Conservation (phyloP, 768 basidiomycete genomes). For the Tulasnella sp. region DNA sequence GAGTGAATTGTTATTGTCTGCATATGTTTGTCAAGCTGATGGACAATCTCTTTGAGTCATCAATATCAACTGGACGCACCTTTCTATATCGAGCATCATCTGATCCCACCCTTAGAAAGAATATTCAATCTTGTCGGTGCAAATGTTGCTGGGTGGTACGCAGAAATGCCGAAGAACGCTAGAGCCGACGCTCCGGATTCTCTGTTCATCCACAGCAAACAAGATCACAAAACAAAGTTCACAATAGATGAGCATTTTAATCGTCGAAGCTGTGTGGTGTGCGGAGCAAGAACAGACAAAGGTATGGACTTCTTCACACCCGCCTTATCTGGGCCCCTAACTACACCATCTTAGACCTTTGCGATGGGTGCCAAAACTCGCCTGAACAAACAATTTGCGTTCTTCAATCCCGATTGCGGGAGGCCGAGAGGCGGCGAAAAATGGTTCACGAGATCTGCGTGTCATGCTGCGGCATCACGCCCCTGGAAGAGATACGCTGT, state of each 20-base stretch:
- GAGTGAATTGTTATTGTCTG: slow-evolving; percentile 8
- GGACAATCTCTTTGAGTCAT: slow-evolving; percentile 32
- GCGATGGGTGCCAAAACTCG: slow-evolving; percentile 41
- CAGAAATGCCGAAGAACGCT: slow-evolving; percentile 63
- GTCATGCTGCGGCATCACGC: slow-evolving; percentile 48
- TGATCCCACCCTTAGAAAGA: slow-evolving; percentile 82
- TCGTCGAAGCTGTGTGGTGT: slow-evolving; percentile 56
- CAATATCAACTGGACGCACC: slow-evolving; percentile 57
- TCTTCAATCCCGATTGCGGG: slow-evolving; percentile 42
- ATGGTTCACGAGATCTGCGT: slow-evolving; percentile 57
- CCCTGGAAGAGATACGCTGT: slow-evolving; percentile 52
- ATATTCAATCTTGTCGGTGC: slow-evolving; percentile 87
- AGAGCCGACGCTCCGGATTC: slow-evolving; percentile 23
- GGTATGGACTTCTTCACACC: slow-evolving; percentile 28
- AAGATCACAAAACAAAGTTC: slow-evolving; percentile 26
- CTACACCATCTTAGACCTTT: slow-evolving; percentile 30
- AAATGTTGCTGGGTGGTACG: slow-evolving; percentile 75
- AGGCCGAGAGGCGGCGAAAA: slow-evolving; percentile 41
- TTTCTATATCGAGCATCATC: slow-evolving; percentile 77
- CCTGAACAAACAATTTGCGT: slow-evolving; percentile 43
- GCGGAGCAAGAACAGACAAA: slow-evolving; percentile 41
- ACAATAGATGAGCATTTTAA: slow-evolving; percentile 68
- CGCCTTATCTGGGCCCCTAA: not conserved
- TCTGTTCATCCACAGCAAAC: slow-evolving; percentile 23
- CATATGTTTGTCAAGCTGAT: not conserved